Conservation (phyloP, 78 protist genomes). For the Acrasis kona region DNA sequence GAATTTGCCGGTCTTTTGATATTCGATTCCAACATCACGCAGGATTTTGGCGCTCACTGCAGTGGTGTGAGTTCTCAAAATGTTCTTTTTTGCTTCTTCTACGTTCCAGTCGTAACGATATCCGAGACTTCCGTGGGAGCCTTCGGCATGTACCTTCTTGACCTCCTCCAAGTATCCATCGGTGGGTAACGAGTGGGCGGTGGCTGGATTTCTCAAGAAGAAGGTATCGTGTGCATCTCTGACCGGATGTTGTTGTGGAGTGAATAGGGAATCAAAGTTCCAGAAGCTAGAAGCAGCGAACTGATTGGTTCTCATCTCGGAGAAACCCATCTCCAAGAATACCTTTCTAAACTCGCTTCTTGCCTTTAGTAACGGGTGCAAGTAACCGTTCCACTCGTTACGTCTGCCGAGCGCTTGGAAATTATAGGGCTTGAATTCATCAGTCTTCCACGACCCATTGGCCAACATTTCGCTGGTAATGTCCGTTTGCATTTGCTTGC, state of each 20-base stretch:
- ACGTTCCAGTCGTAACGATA: slow-evolving; percentile 86
- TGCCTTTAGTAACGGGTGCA: slow-evolving; percentile 93
- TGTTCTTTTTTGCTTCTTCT: slow-evolving; percentile 84
- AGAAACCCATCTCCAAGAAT: slow-evolving; percentile 93
- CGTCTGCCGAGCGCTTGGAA: slow-evolving; percentile 42
- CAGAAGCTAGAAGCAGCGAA: slow-evolving; percentile 95
- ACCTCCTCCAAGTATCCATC: slow-evolving; percentile 89
- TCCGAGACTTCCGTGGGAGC: slow-evolving; percentile 82
- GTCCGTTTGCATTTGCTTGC: slow-evolving; percentile 14
- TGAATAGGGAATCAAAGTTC: slow-evolving; percentile 99
- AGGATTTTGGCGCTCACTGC: slow-evolving; percentile 94
- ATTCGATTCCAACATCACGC: slow-evolving; percentile 59
- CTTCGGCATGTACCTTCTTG: slow-evolving; percentile 72
- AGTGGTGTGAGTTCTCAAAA: slow-evolving; percentile 99
- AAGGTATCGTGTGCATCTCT: slow-evolving; percentile 99
- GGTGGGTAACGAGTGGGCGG: slow-evolving; percentile 19
- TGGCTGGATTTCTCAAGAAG: slow-evolving; percentile 69
- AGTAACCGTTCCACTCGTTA: slow-evolving; percentile 46
- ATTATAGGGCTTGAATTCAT: slow-evolving; percentile 43
- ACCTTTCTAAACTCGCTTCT: slow-evolving; percentile 82
- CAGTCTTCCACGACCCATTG: slow-evolving; percentile 22
- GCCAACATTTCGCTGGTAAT: slow-evolving; percentile 17
- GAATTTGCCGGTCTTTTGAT: slow-evolving; percentile 6
- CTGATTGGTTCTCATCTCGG: slow-evolving; percentile 90
- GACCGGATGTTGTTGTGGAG: slow-evolving; percentile 99